A percentile compares a stretch with the other conserved stretches of the same genome.
These are phyloP conservation scores for Fusarium haematococcum DNA, from an alignment of 2,329 filamentous ascomycete genomes.

Conservation along the genomic window DNA sequence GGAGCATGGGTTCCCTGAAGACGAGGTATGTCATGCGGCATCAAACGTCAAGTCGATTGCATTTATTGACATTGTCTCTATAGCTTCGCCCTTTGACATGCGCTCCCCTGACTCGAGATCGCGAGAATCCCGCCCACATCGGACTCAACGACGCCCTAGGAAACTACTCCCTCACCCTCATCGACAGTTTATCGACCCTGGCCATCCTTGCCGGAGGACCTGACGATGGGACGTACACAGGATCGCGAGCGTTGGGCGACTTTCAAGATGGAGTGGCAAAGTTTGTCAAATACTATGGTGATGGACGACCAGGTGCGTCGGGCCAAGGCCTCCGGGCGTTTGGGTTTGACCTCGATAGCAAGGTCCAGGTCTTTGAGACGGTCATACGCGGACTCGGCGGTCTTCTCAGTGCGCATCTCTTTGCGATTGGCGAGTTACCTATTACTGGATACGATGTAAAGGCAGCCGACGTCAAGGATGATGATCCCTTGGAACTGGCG, in stretches of 20 bases:
- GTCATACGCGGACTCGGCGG: slow-evolving; percentile 94
- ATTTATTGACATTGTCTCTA: slow-evolving; percentile 35
- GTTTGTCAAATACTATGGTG: slow-evolving; percentile 86
- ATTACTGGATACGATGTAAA: slow-evolving; percentile 80
- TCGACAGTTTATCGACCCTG: slow-evolving; percentile 94
- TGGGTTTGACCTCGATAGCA: slow-evolving; percentile 96
- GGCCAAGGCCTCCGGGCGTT: slow-evolving; percentile 79
- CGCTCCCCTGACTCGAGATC: slow-evolving; percentile 84
- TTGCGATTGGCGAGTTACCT: slow-evolving; percentile 89
- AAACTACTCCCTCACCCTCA: slow-evolving; percentile 95
- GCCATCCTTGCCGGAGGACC: slow-evolving; percentile 88
- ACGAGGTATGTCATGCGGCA: slow-evolving; percentile 69
- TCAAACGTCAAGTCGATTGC: background rate
- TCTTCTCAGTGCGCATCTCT: slow-evolving; percentile 90
- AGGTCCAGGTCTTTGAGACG: slow-evolving; percentile 98
- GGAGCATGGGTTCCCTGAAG: slow-evolving; percentile 92
- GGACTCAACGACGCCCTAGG: slow-evolving; percentile 95
- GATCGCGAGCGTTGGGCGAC: slow-evolving; percentile 67
- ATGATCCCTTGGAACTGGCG: slow-evolving; percentile 59
- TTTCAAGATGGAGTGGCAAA: slow-evolving; percentile 85
- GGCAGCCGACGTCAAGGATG: slow-evolving; percentile 42
- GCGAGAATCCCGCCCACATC: slow-evolving; percentile 80
- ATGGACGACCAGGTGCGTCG: slow-evolving; percentile 76
- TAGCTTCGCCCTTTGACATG: slow-evolving; percentile 89
- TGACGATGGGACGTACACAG: slow-evolving; percentile 51